phyloP scores from a whole-genome alignment of 148 eudicot species.

The Talinum fruticosum region DNA sequence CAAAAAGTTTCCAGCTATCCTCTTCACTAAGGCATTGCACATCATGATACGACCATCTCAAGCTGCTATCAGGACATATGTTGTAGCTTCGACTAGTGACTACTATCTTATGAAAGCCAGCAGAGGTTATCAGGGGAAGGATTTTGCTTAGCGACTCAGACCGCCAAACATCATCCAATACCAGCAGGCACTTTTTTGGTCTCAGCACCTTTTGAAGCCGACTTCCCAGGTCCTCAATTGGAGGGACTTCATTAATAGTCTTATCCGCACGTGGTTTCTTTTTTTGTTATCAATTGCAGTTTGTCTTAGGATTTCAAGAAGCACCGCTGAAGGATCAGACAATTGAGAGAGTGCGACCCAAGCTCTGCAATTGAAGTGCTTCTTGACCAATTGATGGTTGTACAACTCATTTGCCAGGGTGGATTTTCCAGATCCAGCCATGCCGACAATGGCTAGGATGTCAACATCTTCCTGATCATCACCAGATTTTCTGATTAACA shows the following conservation, averaged over 20 bases:
- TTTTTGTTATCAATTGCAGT: neutral
- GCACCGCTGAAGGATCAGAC: neutral
- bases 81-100: conserved; percentile 25
- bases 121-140: neutral
- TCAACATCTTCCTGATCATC: neutral
- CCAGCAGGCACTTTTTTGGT: conserved; percentile 20
- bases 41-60: conserved; percentile 1
- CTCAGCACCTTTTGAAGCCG: neutral
- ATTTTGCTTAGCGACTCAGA: conserved; percentile 9
- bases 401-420: conserved; percentile 28
- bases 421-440: conserved; percentile 34
- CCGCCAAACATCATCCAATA: conserved; percentile 34
- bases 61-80: neutral
- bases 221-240: neutral
- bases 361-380: conserved; percentile 20
- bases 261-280: neutral
- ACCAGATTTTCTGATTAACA: neutral
- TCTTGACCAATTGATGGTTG: conserved; percentile 11
- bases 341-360: conserved; percentile 27
- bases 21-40: conserved; percentile 17
- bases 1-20: conserved; percentile 22
- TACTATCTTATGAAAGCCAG: conserved; percentile 8
- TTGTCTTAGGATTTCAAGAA: conserved; percentile 23
- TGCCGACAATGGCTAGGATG: conserved; percentile 30
- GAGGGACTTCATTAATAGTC: neutral